Conservation (phyloP, 2,329 filamentous ascomycete species). For the Ceratocystis harringtonii region DNA sequence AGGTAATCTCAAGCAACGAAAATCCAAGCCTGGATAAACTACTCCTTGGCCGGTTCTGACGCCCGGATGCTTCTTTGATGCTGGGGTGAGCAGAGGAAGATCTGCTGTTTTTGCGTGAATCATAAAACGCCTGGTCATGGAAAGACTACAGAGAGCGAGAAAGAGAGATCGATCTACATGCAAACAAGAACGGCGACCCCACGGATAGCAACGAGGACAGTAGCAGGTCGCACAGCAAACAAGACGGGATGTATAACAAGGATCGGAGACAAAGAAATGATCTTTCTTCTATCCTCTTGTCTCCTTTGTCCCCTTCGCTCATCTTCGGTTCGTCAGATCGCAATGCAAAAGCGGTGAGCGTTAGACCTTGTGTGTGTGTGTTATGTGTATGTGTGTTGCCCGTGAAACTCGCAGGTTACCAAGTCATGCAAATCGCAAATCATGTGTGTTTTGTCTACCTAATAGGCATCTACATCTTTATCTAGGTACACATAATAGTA, state of each 20-base stretch:
- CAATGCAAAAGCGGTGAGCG: constrained; percentile 5
- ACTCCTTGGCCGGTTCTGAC: not conserved
- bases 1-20: not conserved
- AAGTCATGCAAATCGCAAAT: constrained; percentile 1
- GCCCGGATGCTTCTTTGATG: not conserved
- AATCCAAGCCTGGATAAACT: not conserved
- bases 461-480: not conserved
- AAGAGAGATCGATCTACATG: not conserved
- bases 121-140: not conserved
- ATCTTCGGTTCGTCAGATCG: not conserved
- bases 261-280: not conserved
- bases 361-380: not conserved
- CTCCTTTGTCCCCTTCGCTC: not conserved
- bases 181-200: not conserved
- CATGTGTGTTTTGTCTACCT: not conserved
- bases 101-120: not conserved
- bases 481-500: not conserved
- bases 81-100: not conserved
- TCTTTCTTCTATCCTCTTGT: not conserved
- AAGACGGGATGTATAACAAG: not conserved
- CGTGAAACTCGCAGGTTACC: not conserved
- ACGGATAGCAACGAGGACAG: not conserved
- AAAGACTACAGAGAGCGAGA: not conserved
- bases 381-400: not conserved
- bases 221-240: not conserved